Evolutionary conservation across 2,329 filamentous ascomycete species (phyloP), one percentile per base, ranked within the genome.

Genomic region (Zasmidium cellare): DNA sequence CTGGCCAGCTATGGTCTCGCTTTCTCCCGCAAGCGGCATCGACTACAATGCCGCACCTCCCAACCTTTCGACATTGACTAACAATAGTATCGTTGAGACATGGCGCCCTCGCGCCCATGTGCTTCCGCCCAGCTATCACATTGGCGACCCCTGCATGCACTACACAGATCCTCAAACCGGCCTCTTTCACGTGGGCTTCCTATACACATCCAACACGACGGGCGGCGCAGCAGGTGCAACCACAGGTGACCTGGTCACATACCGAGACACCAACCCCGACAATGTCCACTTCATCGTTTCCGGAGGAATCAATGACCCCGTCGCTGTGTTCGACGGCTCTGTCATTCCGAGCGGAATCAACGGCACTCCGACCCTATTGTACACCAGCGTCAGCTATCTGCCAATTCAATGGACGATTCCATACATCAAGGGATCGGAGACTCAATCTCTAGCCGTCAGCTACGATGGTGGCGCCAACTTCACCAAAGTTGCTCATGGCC

Each of bases 371-470:
- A 80, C 77, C 0, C 66, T 79, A 9, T 66, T 80, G 2, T 80
- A 80, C 58, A 79, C 77, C 2, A 76, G 75, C 1, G 76, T 80
- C 12, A 74, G 72, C 18, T 77, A 72, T 58, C 63, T 79, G 7
- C 78, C 78, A 0, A 79, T 80, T 12, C 74, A 77, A 41, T 80
- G 77, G 77, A 79, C 75, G 9, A 72, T 79, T 38, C 68, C 71
- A 23, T 79, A 80, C 58, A 77, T 73, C n/a, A 72, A 75, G 9
- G 77, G 76, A 7, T 76, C 75, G 38, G 79, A 81, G 60, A 77
- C 77, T 0, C 77, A 80, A 52, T 75, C 74, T 14, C 67, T 80
- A 1, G 79, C 78, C 1, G 35, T 41, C 35, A 41, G 35, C 35
- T 41, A 41, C n/a, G 35, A 41, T 18, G 75, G 67, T 18, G 71